Percentiles rank a stretch among this genome's conserved stretches.
These are phyloP conservation scores for Stygiomarasmius scandens DNA, from an alignment of 1,284 basidiomycete species.

Conservation along the genomic window DNA sequence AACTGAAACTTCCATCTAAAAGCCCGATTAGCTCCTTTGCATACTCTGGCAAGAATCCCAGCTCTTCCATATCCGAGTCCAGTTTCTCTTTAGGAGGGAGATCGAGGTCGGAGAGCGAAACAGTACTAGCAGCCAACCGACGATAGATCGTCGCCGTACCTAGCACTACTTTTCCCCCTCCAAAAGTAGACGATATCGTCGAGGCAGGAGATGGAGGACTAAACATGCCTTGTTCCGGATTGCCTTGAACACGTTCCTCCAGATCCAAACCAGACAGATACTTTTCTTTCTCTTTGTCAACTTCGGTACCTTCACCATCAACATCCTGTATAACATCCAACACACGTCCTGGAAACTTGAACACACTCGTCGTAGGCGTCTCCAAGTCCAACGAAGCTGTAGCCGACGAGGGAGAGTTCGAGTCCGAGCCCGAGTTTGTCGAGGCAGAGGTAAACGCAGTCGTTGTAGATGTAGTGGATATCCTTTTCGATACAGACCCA, in stretches of 20 bases:
- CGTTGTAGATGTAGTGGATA: no score
- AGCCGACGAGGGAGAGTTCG: not conserved
- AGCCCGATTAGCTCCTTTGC: not conserved
- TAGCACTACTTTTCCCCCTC: no score
- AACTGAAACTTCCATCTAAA: not conserved
- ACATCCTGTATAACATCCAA: not conserved
- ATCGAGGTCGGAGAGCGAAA: no score
- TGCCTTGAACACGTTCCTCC: no score
- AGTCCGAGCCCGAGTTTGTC: not conserved
- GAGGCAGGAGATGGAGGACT: no score
- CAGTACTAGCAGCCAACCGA: not conserved
- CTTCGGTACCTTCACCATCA: not conserved
- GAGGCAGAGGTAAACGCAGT: no score
- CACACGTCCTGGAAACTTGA: no score
- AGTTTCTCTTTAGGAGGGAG: not conserved
- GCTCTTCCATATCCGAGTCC: not conserved
- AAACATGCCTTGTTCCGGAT: no score
- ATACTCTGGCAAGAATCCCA: not conserved
- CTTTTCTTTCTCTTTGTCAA: not conserved
- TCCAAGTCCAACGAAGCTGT: not conserved
- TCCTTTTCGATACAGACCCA: no score
- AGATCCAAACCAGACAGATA: no score
- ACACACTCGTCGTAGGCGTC: not conserved
- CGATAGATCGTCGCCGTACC: not conserved
- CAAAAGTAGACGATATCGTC: no score